Conservation (phyloP, 208 protist species). For the Wallacemonas sp. region DNA sequence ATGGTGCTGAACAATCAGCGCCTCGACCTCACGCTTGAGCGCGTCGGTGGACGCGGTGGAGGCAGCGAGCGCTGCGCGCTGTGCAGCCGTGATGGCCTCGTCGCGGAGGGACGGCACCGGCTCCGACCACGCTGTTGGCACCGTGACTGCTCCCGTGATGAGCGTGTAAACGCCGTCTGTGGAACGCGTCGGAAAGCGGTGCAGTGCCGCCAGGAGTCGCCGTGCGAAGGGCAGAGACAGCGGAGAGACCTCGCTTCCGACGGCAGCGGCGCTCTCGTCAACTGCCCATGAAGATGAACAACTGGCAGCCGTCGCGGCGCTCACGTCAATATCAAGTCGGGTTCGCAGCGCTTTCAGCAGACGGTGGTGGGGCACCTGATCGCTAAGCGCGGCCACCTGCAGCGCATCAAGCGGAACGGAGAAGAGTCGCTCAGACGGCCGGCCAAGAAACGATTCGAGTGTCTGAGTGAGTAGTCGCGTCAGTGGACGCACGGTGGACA, state of each 20-base stretch:
- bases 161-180: slow-evolving; percentile 4
- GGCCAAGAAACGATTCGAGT: slow-evolving; percentile 15
- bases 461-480: slow-evolving; percentile 36
- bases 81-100: not conserved
- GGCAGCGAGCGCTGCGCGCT: not conserved
- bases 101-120: not conserved
- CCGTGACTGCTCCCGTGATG: too few relatives aligned
- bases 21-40: slow-evolving; percentile 21
- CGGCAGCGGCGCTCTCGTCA: not conserved
- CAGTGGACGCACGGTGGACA: slow-evolving; percentile 45
- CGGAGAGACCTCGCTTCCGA: not conserved
- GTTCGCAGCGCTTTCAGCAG: slow-evolving; percentile 29
- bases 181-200: slow-evolving; percentile 34
- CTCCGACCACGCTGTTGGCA: too few relatives aligned
- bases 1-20: slow-evolving; percentile 17
- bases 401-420: slow-evolving; percentile 31
- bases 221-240: slow-evolving; percentile 16
- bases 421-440: slow-evolving; percentile 14
- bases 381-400: slow-evolving; percentile 35
- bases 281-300: too few relatives aligned
- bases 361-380: slow-evolving; percentile 52
- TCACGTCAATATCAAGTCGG: not conserved
- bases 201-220: slow-evolving; percentile 30
- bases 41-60: not conserved
- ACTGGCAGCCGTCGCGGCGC: too few relatives aligned